These are phyloP conservation scores for Kuraishia borneana DNA, from an alignment of 805 yeast species.

Conservation along the genomic window DNA sequence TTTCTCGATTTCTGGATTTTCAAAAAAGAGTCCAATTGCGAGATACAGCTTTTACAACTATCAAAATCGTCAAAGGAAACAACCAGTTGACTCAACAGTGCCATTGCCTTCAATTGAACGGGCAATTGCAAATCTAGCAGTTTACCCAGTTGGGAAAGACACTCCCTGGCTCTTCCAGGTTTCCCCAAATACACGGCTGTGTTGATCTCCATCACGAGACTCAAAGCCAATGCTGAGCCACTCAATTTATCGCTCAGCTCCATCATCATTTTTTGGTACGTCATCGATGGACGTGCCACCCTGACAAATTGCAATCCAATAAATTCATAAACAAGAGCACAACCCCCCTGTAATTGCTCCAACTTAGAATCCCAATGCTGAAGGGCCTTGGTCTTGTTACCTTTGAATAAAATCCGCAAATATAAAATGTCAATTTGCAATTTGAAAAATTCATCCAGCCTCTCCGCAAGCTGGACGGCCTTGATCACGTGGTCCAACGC, in stretches of 20 bases:
- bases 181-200: constrained; percentile 19
- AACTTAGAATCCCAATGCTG: background rate
- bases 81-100: constrained; percentile 14
- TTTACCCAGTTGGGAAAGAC: constrained; percentile 10
- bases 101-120: constrained; percentile 22
- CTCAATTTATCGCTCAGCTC: constrained; percentile 5
- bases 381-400: constrained; percentile 9
- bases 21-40: constrained; percentile 13
- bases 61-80: constrained; percentile 19
- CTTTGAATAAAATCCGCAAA: constrained; percentile 22
- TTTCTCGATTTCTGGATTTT: constrained; percentile 10
- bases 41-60: constrained; percentile 14
- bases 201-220: constrained; percentile 18
- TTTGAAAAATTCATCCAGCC: constrained; percentile 14
- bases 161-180: constrained; percentile 9
- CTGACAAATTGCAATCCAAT: constrained; percentile 20
- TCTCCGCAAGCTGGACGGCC: constrained; percentile 18
- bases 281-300: constrained; percentile 13
- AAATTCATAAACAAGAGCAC: constrained; percentile 19
- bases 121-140: constrained; percentile 9
- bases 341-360: constrained; percentile 3
- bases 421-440: constrained; percentile 24
- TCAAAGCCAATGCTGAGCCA: constrained; percentile 11
- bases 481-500: constrained; percentile 28
- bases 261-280: constrained; percentile 12